Conservation (phyloP, 1,284 basidiomycete species). For the Ceratobasidium papillatum region DNA sequence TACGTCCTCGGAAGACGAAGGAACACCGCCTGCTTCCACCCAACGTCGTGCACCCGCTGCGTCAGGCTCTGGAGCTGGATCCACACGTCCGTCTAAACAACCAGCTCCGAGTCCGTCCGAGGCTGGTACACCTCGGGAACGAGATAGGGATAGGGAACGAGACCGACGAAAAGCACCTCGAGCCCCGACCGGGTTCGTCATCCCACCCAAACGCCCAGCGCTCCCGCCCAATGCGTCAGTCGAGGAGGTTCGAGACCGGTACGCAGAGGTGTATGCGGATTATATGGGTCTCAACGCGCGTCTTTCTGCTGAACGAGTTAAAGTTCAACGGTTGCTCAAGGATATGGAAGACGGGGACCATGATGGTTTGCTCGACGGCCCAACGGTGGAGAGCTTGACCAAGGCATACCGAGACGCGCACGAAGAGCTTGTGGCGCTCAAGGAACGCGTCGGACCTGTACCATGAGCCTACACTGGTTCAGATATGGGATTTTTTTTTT, state of each 20-base stretch:
- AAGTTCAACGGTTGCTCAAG: slow-evolving; percentile 21
- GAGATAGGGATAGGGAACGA: slow-evolving; percentile 11
- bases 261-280: slow-evolving; percentile 28
- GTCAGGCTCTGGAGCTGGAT: not conserved
- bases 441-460: not conserved
- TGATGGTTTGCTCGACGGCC: not conserved
- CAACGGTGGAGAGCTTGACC: slow-evolving; percentile 23
- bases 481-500: not conserved
- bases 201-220: slow-evolving; percentile 27
- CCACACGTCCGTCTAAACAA: slow-evolving; percentile 7
- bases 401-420: slow-evolving; percentile 36
- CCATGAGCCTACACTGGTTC: not conserved
- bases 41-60: slow-evolving; percentile 7
- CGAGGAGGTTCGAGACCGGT: slow-evolving; percentile 26
- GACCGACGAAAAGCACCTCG: slow-evolving; percentile 18
- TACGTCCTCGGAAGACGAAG: slow-evolving; percentile 32
- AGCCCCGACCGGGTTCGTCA: not conserved
- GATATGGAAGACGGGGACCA: slow-evolving; percentile 29
- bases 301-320: slow-evolving; percentile 8
- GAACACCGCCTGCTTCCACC: slow-evolving; percentile 5
- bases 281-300: slow-evolving; percentile 9
- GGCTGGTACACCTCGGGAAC: slow-evolving; percentile 20
- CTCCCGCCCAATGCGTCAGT: slow-evolving; percentile 16
- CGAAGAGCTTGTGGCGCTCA: slow-evolving; percentile 33
- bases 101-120: slow-evolving; percentile 21